Evolutionary conservation across 441 rosid genomes (phyloP).

Genomic region (Eruca vesicaria): DNA sequence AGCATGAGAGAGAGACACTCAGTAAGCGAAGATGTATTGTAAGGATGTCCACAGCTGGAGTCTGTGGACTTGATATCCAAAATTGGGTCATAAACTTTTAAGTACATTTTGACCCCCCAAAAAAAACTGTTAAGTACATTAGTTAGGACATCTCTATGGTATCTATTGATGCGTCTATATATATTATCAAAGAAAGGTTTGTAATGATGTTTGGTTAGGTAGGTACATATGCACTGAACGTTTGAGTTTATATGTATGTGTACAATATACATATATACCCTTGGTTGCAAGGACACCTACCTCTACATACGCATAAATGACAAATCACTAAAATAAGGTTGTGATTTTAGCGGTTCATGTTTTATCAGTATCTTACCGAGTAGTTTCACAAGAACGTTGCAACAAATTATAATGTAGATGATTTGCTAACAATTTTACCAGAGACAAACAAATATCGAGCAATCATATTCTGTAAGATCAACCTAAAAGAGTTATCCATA

Average conservation of each 20-base stretch:
- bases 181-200: neutral
- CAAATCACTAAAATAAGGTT: slow-evolving; percentile 32
- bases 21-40: neutral
- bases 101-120: too few relatives aligned
- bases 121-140: neutral
- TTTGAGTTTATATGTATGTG: neutral
- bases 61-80: neutral
- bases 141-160: neutral
- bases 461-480: neutral
- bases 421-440: neutral
- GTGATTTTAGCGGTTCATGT: slow-evolving; percentile 23
- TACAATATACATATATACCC: slow-evolving; percentile 18
- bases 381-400: neutral
- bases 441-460: neutral
- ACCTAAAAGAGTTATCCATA: slow-evolving; percentile 13
- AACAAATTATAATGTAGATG: neutral
- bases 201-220: neutral
- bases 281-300: slow-evolving; percentile 31
- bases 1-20: neutral
- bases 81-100: neutral
- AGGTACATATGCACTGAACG: neutral
- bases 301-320: slow-evolving; percentile 15
- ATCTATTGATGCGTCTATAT: neutral
- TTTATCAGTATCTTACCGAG: neutral
- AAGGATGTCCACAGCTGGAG: neutral